Conservation (phyloP, 2,329 filamentous ascomycete genomes). For the Pseudogymnoascus sp. region DNA sequence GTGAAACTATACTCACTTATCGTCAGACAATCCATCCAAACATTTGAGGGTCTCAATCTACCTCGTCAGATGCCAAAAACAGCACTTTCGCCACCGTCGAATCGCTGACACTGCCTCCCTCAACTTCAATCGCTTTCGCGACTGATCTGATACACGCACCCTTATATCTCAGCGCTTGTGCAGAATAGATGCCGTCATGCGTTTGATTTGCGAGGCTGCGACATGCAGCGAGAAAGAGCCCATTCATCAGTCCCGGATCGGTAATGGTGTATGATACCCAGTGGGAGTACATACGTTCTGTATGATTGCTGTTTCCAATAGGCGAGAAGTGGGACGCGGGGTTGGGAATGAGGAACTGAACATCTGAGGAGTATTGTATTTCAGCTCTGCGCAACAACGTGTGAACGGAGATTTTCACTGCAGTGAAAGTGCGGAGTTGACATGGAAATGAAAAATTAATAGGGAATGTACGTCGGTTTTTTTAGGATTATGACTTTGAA, state of each 20-base stretch:
- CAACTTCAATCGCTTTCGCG: neutral
- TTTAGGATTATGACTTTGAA: neutral
- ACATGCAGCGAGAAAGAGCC: neutral
- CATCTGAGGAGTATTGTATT: neutral
- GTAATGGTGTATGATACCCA: neutral
- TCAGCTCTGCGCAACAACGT: neutral
- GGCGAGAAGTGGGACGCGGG: neutral
- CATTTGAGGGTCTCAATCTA: neutral
- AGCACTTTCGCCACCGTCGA: neutral
- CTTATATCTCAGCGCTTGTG: neutral
- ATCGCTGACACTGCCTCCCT: neutral
- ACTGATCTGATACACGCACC: neutral
- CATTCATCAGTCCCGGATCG: neutral
- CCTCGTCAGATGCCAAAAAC: neutral
- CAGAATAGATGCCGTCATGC: neutral
- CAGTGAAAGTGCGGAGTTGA: too few species aligned
- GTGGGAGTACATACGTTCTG: neutral
- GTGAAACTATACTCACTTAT: neutral
- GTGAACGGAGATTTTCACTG: too few species aligned
- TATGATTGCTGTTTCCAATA: neutral
- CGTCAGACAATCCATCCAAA: neutral
- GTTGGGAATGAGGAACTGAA: neutral
- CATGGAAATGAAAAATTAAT: neutral
- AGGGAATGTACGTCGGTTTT: neutral
- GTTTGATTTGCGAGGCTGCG: neutral